Evolutionary conservation across 2,329 filamentous ascomycete genomes (phyloP), one percentile per base, ranked within the genome.

Genomic region (Zasmidium citrigriseum): DNA sequence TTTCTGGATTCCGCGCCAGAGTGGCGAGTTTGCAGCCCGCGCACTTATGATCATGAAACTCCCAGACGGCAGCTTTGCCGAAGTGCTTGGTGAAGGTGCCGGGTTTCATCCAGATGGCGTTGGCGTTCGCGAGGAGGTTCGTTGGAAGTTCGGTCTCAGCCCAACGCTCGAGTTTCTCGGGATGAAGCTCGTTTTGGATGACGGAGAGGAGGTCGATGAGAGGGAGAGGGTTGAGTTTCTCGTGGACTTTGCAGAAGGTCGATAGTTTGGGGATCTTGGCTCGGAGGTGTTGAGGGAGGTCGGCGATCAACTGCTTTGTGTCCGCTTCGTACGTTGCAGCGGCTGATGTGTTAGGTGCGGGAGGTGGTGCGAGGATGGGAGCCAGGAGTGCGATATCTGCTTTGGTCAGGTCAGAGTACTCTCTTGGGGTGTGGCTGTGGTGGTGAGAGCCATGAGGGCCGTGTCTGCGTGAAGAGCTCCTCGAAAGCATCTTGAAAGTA

Each of bases 201-300:
- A 61, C 49, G 2, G 55, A 24, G 29, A 67, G 60, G 1, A 70
- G 48, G 52, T 63, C 64, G 18, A 58, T 48, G 20, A 71, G 50
- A 0, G 66, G 65, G 2, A 61, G 24, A 1, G 58, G 47, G 23
- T 61, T 65, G 3, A 70, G 47, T 18, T 66, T 62, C 22, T 62
- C 52, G 55, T 41, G 68, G 14, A 62, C 2, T 7, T 41, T 46
- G 52, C 68, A 70, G 34, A 67, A 62, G 21, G 48, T 44, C 2
- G 59, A 59, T 4, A 67, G 50, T 20, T 54, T 23, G 10, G 64
- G 54, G 20, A 57, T 16, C 25, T 58, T 64, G 52, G 51, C 52
- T 21, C 53, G 59, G 4, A 70, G 61, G 46, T 67, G 64, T 5
- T 59, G 14, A 3, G 68, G 67, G 1, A 70, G 52, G n/a, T 56